Percentiles rank a stretch among this genome's conserved stretches.
These are phyloP conservation scores for Solanum chilense DNA, from an alignment of 257 asterid species.

Conservation along the genomic window DNA sequence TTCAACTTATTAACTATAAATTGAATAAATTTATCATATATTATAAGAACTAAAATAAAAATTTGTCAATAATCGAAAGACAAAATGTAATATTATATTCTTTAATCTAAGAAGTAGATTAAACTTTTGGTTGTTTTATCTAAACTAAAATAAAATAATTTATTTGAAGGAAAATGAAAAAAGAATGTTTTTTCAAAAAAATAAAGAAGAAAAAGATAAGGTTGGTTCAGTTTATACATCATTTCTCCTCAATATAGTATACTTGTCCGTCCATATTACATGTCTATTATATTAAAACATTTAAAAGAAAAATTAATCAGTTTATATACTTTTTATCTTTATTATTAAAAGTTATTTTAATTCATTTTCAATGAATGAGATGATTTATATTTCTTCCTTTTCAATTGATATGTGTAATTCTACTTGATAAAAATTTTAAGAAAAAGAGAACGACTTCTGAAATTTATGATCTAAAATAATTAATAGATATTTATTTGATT, in stretches of 20 bases:
- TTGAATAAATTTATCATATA: neutral
- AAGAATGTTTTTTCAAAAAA: accelerated
- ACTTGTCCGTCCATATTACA: neutral
- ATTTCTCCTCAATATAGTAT: neutral
- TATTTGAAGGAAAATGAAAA: neutral
- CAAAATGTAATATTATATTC: neutral
- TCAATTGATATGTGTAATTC: neutral
- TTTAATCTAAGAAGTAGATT: neutral
- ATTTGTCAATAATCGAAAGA: neutral
- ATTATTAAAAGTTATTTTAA: too few relatives aligned
- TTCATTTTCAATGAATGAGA: neutral
- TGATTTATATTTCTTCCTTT: too few relatives aligned
- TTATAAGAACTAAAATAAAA: too few relatives aligned
- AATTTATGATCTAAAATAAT: too few relatives aligned
- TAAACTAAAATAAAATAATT: too few relatives aligned
- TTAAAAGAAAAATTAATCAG: too few relatives aligned
- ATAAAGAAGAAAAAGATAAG: neutral
- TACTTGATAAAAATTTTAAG: accelerated
- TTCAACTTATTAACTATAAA: neutral
- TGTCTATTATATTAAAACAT: neutral
- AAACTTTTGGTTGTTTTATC: neutral
- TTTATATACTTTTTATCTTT: too few relatives aligned
- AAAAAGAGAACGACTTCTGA: too few relatives aligned
- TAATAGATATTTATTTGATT: too few relatives aligned
- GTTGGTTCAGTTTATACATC: neutral